phyloP scores from a whole-genome alignment of 2,329 filamentous ascomycete species.

The Epicoccum sorghinum region DNA sequence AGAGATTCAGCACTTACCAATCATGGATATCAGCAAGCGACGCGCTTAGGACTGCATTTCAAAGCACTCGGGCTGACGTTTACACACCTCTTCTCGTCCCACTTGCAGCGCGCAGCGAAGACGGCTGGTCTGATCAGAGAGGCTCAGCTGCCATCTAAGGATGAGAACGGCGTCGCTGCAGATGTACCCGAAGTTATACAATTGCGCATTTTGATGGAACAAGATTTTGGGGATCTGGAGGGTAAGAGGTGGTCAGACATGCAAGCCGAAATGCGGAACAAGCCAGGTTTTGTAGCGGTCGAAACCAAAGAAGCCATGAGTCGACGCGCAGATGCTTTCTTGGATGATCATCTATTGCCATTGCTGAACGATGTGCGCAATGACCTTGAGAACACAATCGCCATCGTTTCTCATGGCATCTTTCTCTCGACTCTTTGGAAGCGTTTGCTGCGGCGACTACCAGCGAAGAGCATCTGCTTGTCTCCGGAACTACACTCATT shows the following conservation, averaged over 20 bases:
- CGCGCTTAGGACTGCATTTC: slow-evolving; percentile 70
- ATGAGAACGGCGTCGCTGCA: slow-evolving; percentile 2
- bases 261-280: slow-evolving; percentile 49
- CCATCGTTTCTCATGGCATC: slow-evolving; percentile 82
- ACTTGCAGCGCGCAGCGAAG: slow-evolving; percentile 73
- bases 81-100: slow-evolving; percentile 76
- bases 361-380: slow-evolving; percentile 51
- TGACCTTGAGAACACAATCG: slow-evolving; percentile 54
- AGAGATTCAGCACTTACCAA: slow-evolving; percentile 81
- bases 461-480: slow-evolving; percentile 53
- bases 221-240: slow-evolving; percentile 75
- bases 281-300: slow-evolving; percentile 59
- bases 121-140: slow-evolving; percentile 72
- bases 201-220: slow-evolving; percentile 64
- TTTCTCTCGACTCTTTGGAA: slow-evolving; percentile 74
- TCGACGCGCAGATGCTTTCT: slow-evolving; percentile 67
- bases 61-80: slow-evolving; percentile 68
- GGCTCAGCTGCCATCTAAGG: slow-evolving; percentile 52
- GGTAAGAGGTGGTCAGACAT: slow-evolving; percentile 62
- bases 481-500: slow-evolving; percentile 50
- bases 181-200: slow-evolving; percentile 31
- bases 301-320: slow-evolving; percentile 74
- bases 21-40: slow-evolving; percentile 81
- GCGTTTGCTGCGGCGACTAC: slow-evolving; percentile 64
- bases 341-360: slow-evolving; percentile 68